phyloP scores from a whole-genome alignment of 129 eudicot species.

The Saussurea involucrata region DNA sequence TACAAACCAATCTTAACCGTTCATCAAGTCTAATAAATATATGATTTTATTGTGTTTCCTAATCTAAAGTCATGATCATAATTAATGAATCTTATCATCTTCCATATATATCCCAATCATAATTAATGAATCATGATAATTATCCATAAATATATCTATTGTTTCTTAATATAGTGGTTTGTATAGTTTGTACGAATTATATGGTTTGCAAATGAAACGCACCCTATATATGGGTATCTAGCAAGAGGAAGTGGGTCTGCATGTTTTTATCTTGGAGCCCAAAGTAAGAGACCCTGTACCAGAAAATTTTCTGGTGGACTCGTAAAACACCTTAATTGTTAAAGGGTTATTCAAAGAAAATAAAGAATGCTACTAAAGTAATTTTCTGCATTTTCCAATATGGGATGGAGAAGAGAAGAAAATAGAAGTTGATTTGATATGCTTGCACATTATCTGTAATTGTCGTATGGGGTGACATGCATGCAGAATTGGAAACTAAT shows the following conservation, averaged over 20 bases:
- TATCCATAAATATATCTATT: too few relatives aligned
- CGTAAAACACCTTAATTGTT: not conserved
- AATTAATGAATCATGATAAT: too few relatives aligned
- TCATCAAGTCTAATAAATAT: too few relatives aligned
- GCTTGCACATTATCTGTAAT: not conserved
- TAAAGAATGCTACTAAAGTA: not conserved
- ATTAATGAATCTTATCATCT: too few relatives aligned
- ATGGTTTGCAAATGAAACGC: too few relatives aligned
- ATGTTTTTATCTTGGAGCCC: not conserved
- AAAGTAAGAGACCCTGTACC: not conserved
- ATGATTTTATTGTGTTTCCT: too few relatives aligned
- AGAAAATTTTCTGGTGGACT: not conserved
- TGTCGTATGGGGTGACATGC: not conserved
- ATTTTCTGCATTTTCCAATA: not conserved
- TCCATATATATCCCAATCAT: too few relatives aligned
- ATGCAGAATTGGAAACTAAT: not conserved
- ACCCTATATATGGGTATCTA: too few relatives aligned
- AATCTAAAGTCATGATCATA: too few relatives aligned
- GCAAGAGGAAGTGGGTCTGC: not conserved
- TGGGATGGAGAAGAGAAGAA: not conserved
- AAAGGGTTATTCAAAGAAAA: not conserved
- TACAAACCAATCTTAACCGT: too few relatives aligned
- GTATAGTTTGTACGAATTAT: too few relatives aligned
- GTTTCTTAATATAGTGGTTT: too few relatives aligned
- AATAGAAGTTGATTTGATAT: not conserved